Conservation (phyloP, 2,329 filamentous ascomycete genomes). For the Diaporthe sp. region DNA sequence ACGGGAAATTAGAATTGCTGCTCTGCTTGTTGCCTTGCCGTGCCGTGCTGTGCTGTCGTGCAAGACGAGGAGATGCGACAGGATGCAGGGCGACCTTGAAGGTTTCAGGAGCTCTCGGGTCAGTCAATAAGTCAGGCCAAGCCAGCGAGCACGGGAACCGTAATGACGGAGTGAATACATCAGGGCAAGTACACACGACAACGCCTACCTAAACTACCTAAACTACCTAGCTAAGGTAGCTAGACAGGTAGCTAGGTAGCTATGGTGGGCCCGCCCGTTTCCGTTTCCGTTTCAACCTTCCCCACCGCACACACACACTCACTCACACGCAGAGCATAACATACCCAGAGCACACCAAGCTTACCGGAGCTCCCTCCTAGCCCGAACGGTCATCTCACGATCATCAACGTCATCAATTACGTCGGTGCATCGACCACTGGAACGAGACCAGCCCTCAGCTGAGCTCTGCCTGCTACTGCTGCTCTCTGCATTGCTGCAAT, state of each 20-base stretch:
- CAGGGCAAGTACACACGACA: too few relatives aligned
- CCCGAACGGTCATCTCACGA: slow-evolving; percentile 32
- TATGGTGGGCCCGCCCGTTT: neutral
- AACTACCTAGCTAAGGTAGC: too few relatives aligned
- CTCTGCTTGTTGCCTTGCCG: neutral
- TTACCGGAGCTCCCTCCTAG: slow-evolving; percentile 18
- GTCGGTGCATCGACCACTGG: slow-evolving; percentile 35
- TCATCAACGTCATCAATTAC: slow-evolving; percentile 41
- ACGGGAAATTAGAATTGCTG: slow-evolving; percentile 5
- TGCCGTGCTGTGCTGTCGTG: neutral
- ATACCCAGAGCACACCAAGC: neutral
- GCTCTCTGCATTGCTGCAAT: neutral
- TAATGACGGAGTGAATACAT: neutral
- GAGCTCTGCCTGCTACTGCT: slow-evolving; percentile 20
- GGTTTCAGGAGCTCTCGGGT: slow-evolving; percentile 18
- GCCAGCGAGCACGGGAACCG: neutral
- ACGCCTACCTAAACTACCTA: too few relatives aligned
- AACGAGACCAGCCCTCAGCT: slow-evolving; percentile 34
- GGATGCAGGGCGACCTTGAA: slow-evolving; percentile 23
- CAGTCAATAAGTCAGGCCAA: neutral
- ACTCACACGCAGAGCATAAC: too few relatives aligned
- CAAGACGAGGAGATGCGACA: neutral
- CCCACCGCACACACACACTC: neutral
- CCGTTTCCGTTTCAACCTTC: neutral
- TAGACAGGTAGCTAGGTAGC: neutral